Evolutionary conservation across 2,329 filamentous ascomycete genomes (phyloP).

Genomic region (Calonectria honghensis): DNA sequence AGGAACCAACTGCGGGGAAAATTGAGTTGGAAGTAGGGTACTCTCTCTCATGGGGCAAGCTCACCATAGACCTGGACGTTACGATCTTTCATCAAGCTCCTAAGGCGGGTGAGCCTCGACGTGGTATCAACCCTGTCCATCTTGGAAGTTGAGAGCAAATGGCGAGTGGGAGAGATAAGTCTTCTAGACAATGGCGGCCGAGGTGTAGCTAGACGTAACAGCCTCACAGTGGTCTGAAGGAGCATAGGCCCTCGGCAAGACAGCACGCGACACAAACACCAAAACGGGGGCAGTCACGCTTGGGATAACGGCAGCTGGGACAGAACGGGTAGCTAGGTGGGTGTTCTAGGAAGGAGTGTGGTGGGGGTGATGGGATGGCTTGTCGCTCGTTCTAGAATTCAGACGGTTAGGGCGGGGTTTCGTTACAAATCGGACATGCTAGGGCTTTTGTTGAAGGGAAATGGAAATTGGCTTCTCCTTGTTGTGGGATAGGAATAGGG

Average conservation of each 20-base stretch:
- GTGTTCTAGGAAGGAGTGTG: slow-evolving; percentile 10
- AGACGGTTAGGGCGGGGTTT: slow-evolving; percentile 11
- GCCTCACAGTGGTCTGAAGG: slow-evolving; percentile 48
- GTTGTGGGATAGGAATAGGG: neutral
- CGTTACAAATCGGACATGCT: slow-evolving; percentile 4
- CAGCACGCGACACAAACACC: slow-evolving; percentile 40
- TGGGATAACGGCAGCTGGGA: slow-evolving; percentile 17
- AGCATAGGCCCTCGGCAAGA: slow-evolving; percentile 52
- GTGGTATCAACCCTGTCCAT: slow-evolving; percentile 80
- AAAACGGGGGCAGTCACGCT: slow-evolving; percentile 38
- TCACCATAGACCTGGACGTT: slow-evolving; percentile 95
- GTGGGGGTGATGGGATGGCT: neutral
- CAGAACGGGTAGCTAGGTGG: slow-evolving; percentile 8
- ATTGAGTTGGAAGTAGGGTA: neutral
- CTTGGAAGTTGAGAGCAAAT: slow-evolving; percentile 48
- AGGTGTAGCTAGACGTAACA: slow-evolving; percentile 49
- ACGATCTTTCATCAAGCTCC: slow-evolving; percentile 89
- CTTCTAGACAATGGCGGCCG: slow-evolving; percentile 39
- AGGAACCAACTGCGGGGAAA: neutral
- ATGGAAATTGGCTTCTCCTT: neutral
- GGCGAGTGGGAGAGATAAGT: slow-evolving; percentile 40
- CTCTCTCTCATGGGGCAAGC: slow-evolving; percentile 49
- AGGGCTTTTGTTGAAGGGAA: neutral
- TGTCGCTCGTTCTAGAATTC: slow-evolving; percentile 24
- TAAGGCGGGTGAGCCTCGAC: slow-evolving; percentile 83